Conservation (phyloP, 345 rosid genomes). For the Lepidium africanum region DNA sequence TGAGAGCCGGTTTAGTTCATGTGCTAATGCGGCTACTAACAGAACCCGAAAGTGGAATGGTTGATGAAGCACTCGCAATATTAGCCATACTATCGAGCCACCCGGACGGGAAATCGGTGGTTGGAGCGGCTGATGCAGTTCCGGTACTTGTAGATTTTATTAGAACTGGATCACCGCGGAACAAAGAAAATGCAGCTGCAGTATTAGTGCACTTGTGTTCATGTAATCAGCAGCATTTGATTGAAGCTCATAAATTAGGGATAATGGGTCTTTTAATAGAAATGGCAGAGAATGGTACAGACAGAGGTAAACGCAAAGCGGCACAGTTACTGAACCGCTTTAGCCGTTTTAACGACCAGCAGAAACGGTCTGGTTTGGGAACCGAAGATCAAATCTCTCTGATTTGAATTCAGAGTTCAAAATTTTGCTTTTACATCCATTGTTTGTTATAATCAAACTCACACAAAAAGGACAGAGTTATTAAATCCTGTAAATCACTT, state of each 20-base stretch:
- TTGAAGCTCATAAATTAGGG: constrained; percentile 70
- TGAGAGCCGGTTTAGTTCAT: constrained; percentile 71
- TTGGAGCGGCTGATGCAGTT: constrained; percentile 59
- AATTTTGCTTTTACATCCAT: neutral
- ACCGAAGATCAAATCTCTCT: constrained; percentile 14
- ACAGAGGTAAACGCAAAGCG: constrained; percentile 89
- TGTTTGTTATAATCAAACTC: neutral
- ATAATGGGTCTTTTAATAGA: constrained; percentile 55
- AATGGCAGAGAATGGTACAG: constrained; percentile 80
- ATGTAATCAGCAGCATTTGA: constrained; percentile 52
- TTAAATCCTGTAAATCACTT: neutral
- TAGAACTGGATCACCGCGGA: constrained; percentile 59
- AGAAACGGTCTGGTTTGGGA: constrained; percentile 32
- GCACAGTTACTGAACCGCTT: constrained; percentile 71
- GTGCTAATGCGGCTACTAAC: constrained; percentile 54
- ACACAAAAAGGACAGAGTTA: neutral
- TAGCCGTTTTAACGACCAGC: constrained; percentile 57
- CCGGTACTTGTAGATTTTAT: constrained; percentile 56
- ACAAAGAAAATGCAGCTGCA: constrained; percentile 69
- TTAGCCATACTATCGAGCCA: constrained; percentile 63
- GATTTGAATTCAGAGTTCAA: neutral
- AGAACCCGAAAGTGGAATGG: constrained; percentile 61
- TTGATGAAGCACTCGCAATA: constrained; percentile 70
- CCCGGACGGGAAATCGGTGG: constrained; percentile 49
- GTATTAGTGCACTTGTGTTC: constrained; percentile 72